A percentile compares a stretch with the other conserved stretches of the same genome.
Conservation (phyloP, 108 stramenopile genomes). For the Stephanodiscus triporus region DNA sequence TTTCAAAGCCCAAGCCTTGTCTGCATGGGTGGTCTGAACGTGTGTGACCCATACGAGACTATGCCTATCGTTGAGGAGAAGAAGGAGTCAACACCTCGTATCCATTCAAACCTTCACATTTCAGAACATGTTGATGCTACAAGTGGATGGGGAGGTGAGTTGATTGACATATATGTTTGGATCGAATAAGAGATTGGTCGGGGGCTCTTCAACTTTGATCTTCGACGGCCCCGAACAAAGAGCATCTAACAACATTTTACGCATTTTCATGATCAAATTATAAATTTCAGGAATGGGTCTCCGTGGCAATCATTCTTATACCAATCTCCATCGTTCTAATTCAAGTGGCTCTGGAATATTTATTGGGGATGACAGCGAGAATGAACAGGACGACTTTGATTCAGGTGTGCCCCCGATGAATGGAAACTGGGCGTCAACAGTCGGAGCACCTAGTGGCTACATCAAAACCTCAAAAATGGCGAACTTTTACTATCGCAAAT, state of each 20-base stretch:
- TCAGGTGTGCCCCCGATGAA: background rate
- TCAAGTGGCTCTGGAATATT: slow-evolving; percentile 78
- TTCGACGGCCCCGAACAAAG: no score
- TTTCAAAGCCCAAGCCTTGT: slow-evolving; percentile 84
- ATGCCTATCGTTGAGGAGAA: slow-evolving; percentile 26
- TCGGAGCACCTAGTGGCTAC: slow-evolving; percentile 44
- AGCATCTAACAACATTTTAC: no score
- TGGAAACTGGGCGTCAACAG: slow-evolving; percentile 31
- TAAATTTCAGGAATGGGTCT: slow-evolving; percentile 60
- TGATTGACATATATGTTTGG: no score
- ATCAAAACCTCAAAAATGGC: slow-evolving; percentile 91
- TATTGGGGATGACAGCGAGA: slow-evolving; percentile 68
- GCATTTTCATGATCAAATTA: no score
- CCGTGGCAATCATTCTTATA: slow-evolving; percentile 74
- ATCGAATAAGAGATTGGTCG: no score
- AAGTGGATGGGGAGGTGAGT: slow-evolving; percentile 68
- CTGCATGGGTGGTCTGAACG: slow-evolving; percentile 74
- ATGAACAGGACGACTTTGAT: slow-evolving; percentile 24
- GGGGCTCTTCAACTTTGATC: no score
- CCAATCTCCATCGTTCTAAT: slow-evolving; percentile 60
- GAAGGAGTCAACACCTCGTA: slow-evolving; percentile 11
- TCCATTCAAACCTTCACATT: slow-evolving; percentile 15
- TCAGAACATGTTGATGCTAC: slow-evolving; percentile 46
- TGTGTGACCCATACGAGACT: slow-evolving; percentile 63
- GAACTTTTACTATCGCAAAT: slow-evolving; percentile 85